A percentile compares a stretch with the other conserved stretches of the same genome.
Evolutionary conservation across 2,329 filamentous ascomycete genomes (phyloP).

Genomic region (Botryotinia narcissicola): DNA sequence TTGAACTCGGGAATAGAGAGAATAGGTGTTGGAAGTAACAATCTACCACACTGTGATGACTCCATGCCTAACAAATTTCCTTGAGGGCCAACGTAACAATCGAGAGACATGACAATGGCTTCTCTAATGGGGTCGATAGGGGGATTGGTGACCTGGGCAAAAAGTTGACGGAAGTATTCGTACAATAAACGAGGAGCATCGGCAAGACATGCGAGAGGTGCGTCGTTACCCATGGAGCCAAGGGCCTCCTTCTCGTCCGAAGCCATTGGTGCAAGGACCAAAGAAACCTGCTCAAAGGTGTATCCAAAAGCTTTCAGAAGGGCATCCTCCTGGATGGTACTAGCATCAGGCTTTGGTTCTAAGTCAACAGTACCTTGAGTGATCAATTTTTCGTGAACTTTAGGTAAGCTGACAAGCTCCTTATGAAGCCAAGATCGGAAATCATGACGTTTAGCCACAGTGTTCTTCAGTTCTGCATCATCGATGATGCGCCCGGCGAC

Average conservation of each 20-base stretch:
- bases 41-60: conserved; percentile 77
- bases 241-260: conserved; percentile 96
- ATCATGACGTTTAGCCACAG: conserved; percentile 81
- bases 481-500: conserved; percentile 89
- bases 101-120: conserved; percentile 96
- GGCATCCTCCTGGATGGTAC: conserved; percentile 77
- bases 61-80: conserved; percentile 96
- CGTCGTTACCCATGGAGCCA: conserved; percentile 97
- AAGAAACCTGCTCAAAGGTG: conserved; percentile 89
- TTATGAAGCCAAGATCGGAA: conserved; percentile 87
- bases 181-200: conserved; percentile 83
- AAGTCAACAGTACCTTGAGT: conserved; percentile 62
- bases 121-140: conserved; percentile 96
- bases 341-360: conserved; percentile 62
- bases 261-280: conserved; percentile 92
- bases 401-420: conserved; percentile 78
- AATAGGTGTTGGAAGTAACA: conserved; percentile 84
- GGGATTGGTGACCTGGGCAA: conserved; percentile 96
- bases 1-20: conserved; percentile 90
- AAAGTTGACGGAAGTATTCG: conserved; percentile 97
- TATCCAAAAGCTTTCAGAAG: conserved; percentile 86
- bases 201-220: conserved; percentile 87
- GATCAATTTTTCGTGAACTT: conserved; percentile 62
- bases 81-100: conserved; percentile 94
- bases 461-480: conserved; percentile 85